A percentile compares a stretch with the other conserved stretches of the same genome.
Evolutionary conservation across 169 alveolate species (phyloP).

Genomic region (Plasmodium cynomolgi): DNA sequence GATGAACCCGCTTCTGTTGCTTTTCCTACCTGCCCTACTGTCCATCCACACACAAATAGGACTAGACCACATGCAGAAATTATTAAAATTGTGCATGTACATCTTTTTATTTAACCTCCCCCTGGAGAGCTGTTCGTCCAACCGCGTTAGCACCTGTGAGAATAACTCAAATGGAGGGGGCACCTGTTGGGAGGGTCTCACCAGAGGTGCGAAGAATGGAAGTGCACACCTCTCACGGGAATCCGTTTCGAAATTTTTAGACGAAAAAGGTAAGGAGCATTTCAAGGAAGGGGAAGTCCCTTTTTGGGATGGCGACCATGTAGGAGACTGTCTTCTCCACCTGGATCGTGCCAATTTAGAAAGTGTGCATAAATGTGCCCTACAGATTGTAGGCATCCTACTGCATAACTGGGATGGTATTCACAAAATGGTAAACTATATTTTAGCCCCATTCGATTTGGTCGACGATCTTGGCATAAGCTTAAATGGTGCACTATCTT

Average conservation of each 20-base stretch:
- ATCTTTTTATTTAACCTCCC: conserved; percentile 9
- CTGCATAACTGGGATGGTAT: not conserved
- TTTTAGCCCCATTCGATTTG: conserved; percentile 15
- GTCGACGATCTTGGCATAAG: not conserved
- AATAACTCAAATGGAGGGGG: not conserved
- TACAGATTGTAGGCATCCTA: conserved; percentile 17
- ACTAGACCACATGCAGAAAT: not conserved
- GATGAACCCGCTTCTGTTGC: not conserved
- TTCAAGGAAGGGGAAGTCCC: not conserved
- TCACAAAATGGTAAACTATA: not conserved
- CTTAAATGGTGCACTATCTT: not conserved
- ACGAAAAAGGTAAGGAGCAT: not conserved
- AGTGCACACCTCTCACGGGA: not conserved
- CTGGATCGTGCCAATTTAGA: not conserved
- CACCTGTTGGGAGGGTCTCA: not conserved
- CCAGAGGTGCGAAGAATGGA: not conserved
- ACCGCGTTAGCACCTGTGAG: not conserved
- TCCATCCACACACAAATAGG: conserved; percentile 8
- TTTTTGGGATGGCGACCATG: not conserved
- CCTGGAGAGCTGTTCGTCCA: not conserved
- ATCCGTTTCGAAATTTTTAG: not conserved
- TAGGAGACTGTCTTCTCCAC: conserved; percentile 1
- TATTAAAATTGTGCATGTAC: conserved; percentile 38
- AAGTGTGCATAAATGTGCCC: conserved; percentile 1
- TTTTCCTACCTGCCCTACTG: conserved; percentile 25